phyloP scores from a whole-genome alignment of 2,329 filamentous ascomycete genomes.

The Sporothrix pallida region DNA sequence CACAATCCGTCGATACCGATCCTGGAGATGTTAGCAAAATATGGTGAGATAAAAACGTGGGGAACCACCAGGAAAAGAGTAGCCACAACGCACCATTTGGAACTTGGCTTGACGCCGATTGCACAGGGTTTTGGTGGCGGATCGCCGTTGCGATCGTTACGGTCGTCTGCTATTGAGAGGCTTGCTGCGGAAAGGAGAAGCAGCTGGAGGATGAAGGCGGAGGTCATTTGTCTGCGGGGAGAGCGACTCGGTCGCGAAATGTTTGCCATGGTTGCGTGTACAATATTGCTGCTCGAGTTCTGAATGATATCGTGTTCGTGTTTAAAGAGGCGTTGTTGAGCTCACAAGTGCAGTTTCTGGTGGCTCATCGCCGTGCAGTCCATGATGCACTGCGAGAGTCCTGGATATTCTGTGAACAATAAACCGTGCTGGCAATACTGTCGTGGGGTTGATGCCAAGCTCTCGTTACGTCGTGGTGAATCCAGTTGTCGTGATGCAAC shows the following conservation, averaged over 20 bases:
- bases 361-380: neutral
- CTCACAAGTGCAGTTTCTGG: neutral
- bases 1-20: slow-evolving; percentile 71
- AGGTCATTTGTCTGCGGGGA: neutral
- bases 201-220: neutral
- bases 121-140: neutral
- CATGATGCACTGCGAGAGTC: neutral
- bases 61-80: neutral
- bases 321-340: neutral
- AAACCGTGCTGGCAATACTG: neutral
- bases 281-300: neutral
- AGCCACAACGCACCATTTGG: neutral
- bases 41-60: neutral
- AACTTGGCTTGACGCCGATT: neutral
- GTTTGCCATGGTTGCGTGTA: neutral
- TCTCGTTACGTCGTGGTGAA: neutral
- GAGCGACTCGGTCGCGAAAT: neutral
- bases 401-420: neutral
- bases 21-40: slow-evolving; percentile 48
- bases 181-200: neutral
- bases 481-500: neutral
- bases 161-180: neutral
- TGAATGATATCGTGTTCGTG: neutral
- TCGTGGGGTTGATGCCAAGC: neutral
- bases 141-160: no score